Base-by-base conservation (phyloP, 2,329 filamentous ascomycete species). In the Phaeomoniella chlamydospora region DNA sequence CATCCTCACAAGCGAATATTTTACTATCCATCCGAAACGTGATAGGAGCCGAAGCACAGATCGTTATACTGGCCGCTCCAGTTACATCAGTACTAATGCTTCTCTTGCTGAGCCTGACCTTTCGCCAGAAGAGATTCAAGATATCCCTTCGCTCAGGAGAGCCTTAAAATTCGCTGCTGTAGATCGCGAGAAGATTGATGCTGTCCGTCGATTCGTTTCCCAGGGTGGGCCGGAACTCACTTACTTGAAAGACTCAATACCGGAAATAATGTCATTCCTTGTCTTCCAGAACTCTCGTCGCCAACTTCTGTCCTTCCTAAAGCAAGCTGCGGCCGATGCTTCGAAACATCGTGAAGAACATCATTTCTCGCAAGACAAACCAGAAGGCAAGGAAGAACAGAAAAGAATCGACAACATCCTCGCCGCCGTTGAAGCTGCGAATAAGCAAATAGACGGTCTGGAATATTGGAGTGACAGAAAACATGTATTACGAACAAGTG, bases 141-240 rank as follows among this genome's bases (percentile, higher is more conserved):
- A 84, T 48, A 71, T 85, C 13, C 71, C 75, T 3, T 72, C 74
- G 3, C 62, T 98, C 16, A 68, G 93, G 61, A 61, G 58, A 15
- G 70, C 73, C 2, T 57, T 98, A 37, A 79, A 77, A 42, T 61
- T 61, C 29, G 74, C 80, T 4, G 71, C 77, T 5, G 84, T 98
- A 45, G 90, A 98, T 52, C 74, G 90, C 19, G 88, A 96, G 61
- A 96, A 90, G 62, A 75, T 92, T 39, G 79, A 88, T 41, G 78
- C 80, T 0, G 70, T 94, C 15, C 76, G 80, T 48, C 81, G 73
- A 42, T 98, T 94, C 51, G 65, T 94, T n/a, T 64, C 76, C 30
- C 68, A 90, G 36, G 82, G 74, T 14, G 74, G 73, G 4, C 75
- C 81, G 15, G 85, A 94, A 46, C 62, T 96, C 17, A 68, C 69